Evolutionary conservation across 192 early-diverging fungal species (phyloP), one percentile per base, ranked within the genome.

Genomic region (Coemansia reversa): DNA sequence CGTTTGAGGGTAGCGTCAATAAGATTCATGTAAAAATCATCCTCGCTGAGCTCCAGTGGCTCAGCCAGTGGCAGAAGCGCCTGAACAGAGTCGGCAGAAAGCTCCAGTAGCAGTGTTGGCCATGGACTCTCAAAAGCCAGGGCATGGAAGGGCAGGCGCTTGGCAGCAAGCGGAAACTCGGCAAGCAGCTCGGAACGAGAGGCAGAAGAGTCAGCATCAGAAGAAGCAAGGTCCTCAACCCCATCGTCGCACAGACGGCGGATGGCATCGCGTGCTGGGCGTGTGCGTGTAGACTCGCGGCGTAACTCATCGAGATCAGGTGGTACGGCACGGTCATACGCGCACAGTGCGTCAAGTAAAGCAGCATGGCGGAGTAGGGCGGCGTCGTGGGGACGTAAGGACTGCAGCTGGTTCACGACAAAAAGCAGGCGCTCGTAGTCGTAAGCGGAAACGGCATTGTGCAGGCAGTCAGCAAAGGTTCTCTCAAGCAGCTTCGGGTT

Each of bases 391-490:
- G 81, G 78, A 3, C 85, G 65, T 55, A 81, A 58, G 16, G 80
- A 61, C 39, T 82, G 77, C 53, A 88, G 67, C 48, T 82, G 85
- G 59, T 78, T 67, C 18, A 80, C 67, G 8, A 90, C 73, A 68
- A 90, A 90, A 39, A 69, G 72, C 39, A 91, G 57, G 7, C 86
- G 67, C 61, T 89, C 86, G 58, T 91, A 91, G 62, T 89, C 85
- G 66, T 90, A 91, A 0, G 86, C 69, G 0, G 83, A 85, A 23
- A 88, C 59, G 24, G 60, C 58, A 11, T 51, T 68, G 50, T 85
- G 71, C 22, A 82, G 72, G 6, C 69, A 75, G 28, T 87, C 81
- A 5, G 72, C 19, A 12, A 87, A 75, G 9, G 78, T 63, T 19
- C 69, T 57, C 55, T 84, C 63, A 20, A 91, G 71, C 29, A 71